Evolutionary conservation across 768 basidiomycete species (phyloP).

Genomic region (Fomitopsis pulvina): DNA sequence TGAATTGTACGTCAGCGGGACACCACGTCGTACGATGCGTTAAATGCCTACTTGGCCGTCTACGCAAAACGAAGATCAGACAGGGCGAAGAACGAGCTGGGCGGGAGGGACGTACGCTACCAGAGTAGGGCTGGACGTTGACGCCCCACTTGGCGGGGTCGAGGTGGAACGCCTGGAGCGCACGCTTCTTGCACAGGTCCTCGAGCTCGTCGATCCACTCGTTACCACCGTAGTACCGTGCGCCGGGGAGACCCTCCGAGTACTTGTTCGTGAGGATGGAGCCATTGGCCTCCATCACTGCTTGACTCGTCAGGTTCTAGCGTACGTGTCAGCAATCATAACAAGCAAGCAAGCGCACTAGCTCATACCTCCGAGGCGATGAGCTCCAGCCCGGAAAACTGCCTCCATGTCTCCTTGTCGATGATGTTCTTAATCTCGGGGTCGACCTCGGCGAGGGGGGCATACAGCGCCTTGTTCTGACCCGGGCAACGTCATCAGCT

Average conservation of each 20-base stretch:
- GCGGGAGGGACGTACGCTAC: conserved; percentile 49
- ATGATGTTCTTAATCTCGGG: conserved; percentile 96
- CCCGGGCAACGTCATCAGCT: not conserved
- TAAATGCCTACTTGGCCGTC: conserved; percentile 86
- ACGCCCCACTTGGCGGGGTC: conserved; percentile 94
- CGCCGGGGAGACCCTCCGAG: conserved; percentile 98
- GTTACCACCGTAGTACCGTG: conserved; percentile 96
- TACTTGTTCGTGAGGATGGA: conserved; percentile 99
- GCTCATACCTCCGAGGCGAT: conserved; percentile 90
- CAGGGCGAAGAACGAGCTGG: not conserved
- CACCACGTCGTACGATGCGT: conserved; percentile 6
- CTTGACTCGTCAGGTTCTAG: conserved; percentile 93
- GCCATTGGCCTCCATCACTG: conserved; percentile 97
- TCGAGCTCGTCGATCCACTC: conserved; percentile 98
- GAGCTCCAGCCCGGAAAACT: conserved; percentile 95
- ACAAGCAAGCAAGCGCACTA: not conserved
- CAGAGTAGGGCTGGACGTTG: conserved; percentile 98
- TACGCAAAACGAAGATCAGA: conserved; percentile 25
- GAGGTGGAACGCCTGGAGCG: conserved; percentile 92
- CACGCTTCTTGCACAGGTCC: conserved; percentile 89
- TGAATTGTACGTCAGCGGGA: conserved; percentile 8
- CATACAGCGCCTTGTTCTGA: conserved; percentile 93
- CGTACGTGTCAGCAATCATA: not conserved
- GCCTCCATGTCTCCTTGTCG: conserved; percentile 98
- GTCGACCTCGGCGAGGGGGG: conserved; percentile 83